These are phyloP conservation scores for Globisporangium radiosum DNA, from an alignment of 352 stramenopile species.

Conservation along the genomic window DNA sequence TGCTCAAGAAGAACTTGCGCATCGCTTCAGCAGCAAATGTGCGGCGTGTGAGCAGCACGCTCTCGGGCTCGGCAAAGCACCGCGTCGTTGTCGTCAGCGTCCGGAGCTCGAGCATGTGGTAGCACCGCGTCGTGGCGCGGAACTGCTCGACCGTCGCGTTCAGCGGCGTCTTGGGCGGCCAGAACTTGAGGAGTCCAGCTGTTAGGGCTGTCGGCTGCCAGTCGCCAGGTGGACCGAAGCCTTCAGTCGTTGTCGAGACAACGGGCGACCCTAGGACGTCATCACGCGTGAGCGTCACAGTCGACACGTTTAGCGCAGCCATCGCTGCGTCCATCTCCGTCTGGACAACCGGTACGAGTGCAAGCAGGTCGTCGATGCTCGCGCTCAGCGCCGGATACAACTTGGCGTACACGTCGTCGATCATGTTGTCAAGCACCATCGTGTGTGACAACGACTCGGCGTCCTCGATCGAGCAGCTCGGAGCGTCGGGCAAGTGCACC, in stretches of 20 bases:
- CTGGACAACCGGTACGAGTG: conserved; percentile 13
- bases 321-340: conserved; percentile 18
- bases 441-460: neutral
- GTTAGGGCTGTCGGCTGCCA: conserved; percentile 28
- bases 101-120: conserved; percentile 29
- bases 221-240: conserved; percentile 15
- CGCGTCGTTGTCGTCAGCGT: conserved; percentile 20
- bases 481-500: conserved; percentile 34
- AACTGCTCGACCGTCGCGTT: conserved; percentile 15
- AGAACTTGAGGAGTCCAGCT: conserved; percentile 30
- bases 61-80: conserved; percentile 29
- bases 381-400: conserved; percentile 24
- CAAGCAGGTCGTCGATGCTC: conserved; percentile 20
- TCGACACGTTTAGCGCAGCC: conserved; percentile 8
- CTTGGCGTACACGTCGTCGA: conserved; percentile 27
- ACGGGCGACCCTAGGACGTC: conserved; percentile 24
- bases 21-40: conserved; percentile 19
- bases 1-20: conserved; percentile 34
- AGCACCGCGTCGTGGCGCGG: conserved; percentile 27
- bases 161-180: conserved; percentile 32
- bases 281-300: conserved; percentile 8
- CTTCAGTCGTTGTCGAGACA: conserved; percentile 18
- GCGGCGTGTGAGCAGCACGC: conserved; percentile 5
- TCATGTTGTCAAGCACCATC: neutral
- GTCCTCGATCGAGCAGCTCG: conserved; percentile 25